Percentiles rank a stretch among this genome's conserved stretches.
Conservation (phyloP, 139 green algal species). For the Coelastrella sp. region DNA sequence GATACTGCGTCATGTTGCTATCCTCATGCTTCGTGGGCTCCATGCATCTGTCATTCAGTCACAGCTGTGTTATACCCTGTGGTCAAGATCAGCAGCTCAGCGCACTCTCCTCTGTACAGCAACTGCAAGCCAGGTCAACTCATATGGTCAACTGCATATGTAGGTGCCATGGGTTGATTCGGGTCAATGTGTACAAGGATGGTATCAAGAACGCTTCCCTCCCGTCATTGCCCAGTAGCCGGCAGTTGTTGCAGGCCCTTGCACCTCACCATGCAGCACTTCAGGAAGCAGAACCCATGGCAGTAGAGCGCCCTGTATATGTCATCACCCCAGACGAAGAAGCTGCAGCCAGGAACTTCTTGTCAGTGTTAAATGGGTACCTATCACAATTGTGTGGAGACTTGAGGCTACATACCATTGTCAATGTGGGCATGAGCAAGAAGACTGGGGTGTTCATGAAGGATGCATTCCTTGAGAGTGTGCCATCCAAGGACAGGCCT, state of each 20-base stretch:
- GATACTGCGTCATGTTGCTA: too few species aligned
- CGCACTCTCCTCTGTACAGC: too few species aligned
- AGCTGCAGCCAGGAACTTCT: slow-evolving; percentile 52
- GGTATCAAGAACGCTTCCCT: slow-evolving; percentile 52
- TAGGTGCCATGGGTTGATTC: slow-evolving; percentile 64
- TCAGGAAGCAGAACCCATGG: not conserved
- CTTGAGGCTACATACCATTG: slow-evolving; percentile 86
- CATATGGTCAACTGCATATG: not conserved
- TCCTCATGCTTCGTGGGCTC: too few species aligned
- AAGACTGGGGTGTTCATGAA: slow-evolving; percentile 65
- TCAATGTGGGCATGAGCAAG: slow-evolving; percentile 75
- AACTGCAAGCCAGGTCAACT: too few species aligned
- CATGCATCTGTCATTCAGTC: too few species aligned
- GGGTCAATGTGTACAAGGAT: slow-evolving; percentile 93
- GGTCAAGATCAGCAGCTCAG: too few species aligned
- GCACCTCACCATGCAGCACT: slow-evolving; percentile 71
- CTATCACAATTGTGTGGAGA: slow-evolving; percentile 73
- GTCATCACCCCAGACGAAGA: slow-evolving; percentile 56
- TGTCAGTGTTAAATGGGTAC: slow-evolving; percentile 56
- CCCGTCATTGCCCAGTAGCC: slow-evolving; percentile 60
- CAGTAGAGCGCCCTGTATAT: slow-evolving; percentile 52
- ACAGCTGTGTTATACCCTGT: too few species aligned
- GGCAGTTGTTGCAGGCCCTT: slow-evolving; percentile 63
- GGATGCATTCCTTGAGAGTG: slow-evolving; percentile 83
- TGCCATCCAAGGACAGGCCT: slow-evolving; percentile 65